Conservation (phyloP, 768 basidiomycete genomes). For the Amanita phalloides region DNA sequence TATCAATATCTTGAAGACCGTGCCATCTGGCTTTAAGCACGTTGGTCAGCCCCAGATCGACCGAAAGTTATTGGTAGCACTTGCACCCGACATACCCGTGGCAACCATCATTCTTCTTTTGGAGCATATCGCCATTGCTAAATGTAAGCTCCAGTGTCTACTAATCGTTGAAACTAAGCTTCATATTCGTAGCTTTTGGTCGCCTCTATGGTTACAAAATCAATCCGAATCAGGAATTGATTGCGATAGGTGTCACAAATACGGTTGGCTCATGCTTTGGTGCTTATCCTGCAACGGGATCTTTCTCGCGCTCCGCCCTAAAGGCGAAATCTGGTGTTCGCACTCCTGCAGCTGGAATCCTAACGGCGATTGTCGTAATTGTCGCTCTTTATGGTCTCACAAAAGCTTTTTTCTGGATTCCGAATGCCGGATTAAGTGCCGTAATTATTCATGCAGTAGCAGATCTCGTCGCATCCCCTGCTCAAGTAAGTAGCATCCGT, state of each 20-base stretch:
- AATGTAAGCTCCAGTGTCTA: conserved; percentile 42
- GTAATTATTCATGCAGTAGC: conserved; percentile 92
- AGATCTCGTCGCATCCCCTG: conserved; percentile 78
- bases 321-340: conserved; percentile 97
- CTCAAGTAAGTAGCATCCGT: conserved; percentile 26
- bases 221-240: conserved; percentile 87
- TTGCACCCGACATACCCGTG: conserved; percentile 70
- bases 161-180: neutral
- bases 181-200: conserved; percentile 62
- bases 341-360: conserved; percentile 82
- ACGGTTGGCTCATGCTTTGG: conserved; percentile 82
- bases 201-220: conserved; percentile 93
- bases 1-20: conserved; percentile 72
- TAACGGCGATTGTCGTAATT: conserved; percentile 81
- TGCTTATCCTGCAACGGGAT: conserved; percentile 95
- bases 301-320: conserved; percentile 96
- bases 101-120: conserved; percentile 84
- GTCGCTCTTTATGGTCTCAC: conserved; percentile 94
- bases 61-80: conserved; percentile 43
- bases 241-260: conserved; percentile 97
- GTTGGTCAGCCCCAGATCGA: conserved; percentile 32
- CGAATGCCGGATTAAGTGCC: conserved; percentile 73
- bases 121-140: conserved; percentile 97
- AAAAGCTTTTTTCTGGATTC: conserved; percentile 87
- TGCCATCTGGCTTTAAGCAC: conserved; percentile 76